These are phyloP conservation scores for Sporormia fimetaria DNA, from an alignment of 495 filamentous ascomycete species.

Conservation along the genomic window DNA sequence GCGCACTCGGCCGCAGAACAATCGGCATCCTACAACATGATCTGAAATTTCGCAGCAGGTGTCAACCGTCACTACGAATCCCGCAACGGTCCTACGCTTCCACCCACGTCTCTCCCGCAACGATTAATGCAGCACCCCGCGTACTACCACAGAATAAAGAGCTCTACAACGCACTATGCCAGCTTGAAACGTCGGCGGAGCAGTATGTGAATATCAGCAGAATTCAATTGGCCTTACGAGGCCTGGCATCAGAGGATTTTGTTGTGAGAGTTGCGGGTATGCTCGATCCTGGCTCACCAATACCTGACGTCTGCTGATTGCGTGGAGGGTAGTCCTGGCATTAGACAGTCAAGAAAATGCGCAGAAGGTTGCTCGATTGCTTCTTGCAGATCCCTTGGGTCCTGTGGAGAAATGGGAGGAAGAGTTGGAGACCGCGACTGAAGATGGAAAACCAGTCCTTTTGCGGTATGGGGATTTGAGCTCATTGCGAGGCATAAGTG, in stretches of 20 bases:
- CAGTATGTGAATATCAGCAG: conserved; percentile 63
- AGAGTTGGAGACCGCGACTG: conserved; percentile 41
- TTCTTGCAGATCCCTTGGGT: conserved; percentile 69
- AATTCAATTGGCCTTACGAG: conserved; percentile 67
- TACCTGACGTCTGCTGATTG: background rate
- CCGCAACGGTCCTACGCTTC: conserved; percentile 32
- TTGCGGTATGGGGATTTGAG: background rate
- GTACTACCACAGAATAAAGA: conserved; percentile 30
- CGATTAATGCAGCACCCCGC: conserved; percentile 30
- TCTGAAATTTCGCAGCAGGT: background rate
- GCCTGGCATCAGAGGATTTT: conserved; percentile 52
- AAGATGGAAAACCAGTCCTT: conserved; percentile 1
- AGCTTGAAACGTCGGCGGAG: conserved; percentile 49
- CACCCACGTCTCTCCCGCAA: conserved; percentile 28
- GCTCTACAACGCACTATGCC: conserved; percentile 50
- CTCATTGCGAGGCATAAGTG: too few relatives aligned
- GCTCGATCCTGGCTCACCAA: background rate
- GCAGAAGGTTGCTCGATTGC: conserved; percentile 51
- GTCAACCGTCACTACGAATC: too few relatives aligned
- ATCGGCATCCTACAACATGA: background rate
- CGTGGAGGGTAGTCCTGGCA: conserved; percentile 45
- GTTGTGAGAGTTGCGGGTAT: conserved; percentile 59
- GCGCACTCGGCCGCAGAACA: conserved; percentile 5
- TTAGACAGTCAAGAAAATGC: conserved; percentile 39
- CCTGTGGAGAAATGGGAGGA: conserved; percentile 58